phyloP scores from a whole-genome alignment of 208 protist genomes.

The Acanthamoeba royreba region DNA sequence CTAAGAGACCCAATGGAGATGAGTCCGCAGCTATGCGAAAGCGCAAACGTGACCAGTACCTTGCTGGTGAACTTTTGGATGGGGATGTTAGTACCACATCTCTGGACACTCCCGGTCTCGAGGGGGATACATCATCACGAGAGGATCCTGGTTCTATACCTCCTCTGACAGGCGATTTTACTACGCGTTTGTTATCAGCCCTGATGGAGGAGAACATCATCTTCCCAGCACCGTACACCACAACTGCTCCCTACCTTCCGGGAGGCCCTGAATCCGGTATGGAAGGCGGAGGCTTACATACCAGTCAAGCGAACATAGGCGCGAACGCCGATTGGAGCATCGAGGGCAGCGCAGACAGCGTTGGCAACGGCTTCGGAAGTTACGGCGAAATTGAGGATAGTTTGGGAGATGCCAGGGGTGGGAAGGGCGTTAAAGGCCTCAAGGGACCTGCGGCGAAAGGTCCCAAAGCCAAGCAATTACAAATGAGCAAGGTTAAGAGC shows the following conservation, averaged over 20 bases:
- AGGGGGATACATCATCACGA: not conserved
- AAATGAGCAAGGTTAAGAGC: not conserved
- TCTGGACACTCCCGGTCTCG: not conserved
- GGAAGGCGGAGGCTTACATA: not conserved
- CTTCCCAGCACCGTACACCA: not conserved
- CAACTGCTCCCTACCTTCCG: not conserved
- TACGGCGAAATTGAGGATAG: not conserved
- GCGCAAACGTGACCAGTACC: not conserved
- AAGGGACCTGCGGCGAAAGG: no score
- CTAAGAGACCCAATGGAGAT: no score
- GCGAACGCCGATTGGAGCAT: no score
- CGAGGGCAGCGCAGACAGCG: not conserved
- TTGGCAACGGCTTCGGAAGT: no score
- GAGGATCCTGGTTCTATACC: not conserved
- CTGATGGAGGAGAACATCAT: slow-evolving; percentile 34
- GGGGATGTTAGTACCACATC: not conserved
- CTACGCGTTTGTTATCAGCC: not conserved
- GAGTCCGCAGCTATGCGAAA: not conserved
- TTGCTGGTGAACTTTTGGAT: not conserved
- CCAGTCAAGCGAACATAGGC: no score
- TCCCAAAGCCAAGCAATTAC: not conserved
- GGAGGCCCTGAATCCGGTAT: not conserved
- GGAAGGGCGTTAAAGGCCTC: not conserved
- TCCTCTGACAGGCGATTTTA: not conserved
- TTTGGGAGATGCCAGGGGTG: not conserved